Conservation (phyloP, 306 rosid species). For the Dalbergia cultrata region DNA sequence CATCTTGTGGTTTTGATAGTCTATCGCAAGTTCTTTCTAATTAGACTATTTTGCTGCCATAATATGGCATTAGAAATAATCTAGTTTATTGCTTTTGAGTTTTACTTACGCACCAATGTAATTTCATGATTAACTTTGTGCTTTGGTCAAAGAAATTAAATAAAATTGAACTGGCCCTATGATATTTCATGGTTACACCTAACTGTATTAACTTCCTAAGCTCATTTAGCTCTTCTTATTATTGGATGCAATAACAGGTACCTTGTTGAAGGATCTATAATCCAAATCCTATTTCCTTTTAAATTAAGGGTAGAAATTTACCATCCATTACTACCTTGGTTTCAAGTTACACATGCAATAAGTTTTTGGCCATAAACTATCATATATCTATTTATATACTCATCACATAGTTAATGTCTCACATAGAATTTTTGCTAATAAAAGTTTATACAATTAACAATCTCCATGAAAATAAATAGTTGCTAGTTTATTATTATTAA, state of each 20-base stretch:
- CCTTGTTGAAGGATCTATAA: constrained; percentile 50
- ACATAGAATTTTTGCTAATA: too few relatives aligned
- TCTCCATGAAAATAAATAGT: background rate
- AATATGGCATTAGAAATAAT: background rate
- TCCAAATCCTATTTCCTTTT: constrained; percentile 61
- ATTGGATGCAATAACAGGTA: constrained; percentile 58
- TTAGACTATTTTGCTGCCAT: too few relatives aligned
- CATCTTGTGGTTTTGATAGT: too few relatives aligned
- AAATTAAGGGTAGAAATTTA: constrained; percentile 56
- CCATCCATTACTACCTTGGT: constrained; percentile 52
- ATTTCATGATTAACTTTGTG: background rate
- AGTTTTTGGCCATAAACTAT: too few relatives aligned
- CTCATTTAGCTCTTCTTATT: constrained; percentile 31
- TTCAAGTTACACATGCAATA: constrained; percentile 66
- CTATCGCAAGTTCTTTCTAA: too few relatives aligned
- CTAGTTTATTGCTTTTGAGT: background rate
- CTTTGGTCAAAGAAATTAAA: background rate
- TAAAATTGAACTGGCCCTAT: background rate
- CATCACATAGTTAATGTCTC: too few relatives aligned
- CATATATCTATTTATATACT: too few relatives aligned
- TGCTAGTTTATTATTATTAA: background rate
- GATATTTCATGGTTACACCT: background rate
- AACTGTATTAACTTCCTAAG: background rate
- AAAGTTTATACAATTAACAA: background rate
- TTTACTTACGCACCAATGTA: background rate